Evolutionary conservation across 768 basidiomycete species (phyloP), one percentile per base, ranked within the genome.

Genomic region (Fibroporia radiculosa): DNA sequence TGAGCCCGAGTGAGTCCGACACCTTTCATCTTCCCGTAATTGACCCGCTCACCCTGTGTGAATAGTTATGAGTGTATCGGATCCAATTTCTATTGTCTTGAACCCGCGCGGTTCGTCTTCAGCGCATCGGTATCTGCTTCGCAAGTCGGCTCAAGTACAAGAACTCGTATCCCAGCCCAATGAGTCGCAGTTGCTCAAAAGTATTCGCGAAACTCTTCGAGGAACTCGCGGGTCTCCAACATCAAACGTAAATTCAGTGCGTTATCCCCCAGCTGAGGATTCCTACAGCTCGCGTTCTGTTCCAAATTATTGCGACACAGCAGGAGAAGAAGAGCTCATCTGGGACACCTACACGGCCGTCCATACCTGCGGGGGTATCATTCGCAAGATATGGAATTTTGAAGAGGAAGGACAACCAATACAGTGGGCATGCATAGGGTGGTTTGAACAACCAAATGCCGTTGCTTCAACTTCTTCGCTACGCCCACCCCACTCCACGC

Each of bases 351-450:
- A 69, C 44, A 73, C 71, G 12, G 84, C 83, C 0, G 64, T 84
- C 1, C 65, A 84, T 51, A 78, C 75, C 47, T 67, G 68, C 16
- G 88, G 84, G 0, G 83, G 84, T 1, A 67, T 84, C 13, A 77
- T 88, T 43, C 68, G 67, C 44, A 79, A 80, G 56, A 78, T 78
- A 55, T 91, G 88, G 89, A 74, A 72, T 42, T 85, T 90, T 56
- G 60, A 67, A n/a, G 68, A 77, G 32, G 85, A 87, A 55, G 74
- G 70, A 5, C 82, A 91, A 56, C 70, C 73, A 1, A 76, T 92
- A 26, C 87, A 87, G 54, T 86, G 74, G 66, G 88, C 84, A 4
- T 89, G 87, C 56, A 67, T 84, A n/a, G 89, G 82, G 3, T 74
- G 73, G 60, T 70, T 91, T 28, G 78, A 82, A 53, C 78, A 82